Evolutionary conservation across 345 rosid genomes (phyloP), one percentile per base, ranked within the genome.

Genomic region (Eucalyptus brandiana): DNA sequence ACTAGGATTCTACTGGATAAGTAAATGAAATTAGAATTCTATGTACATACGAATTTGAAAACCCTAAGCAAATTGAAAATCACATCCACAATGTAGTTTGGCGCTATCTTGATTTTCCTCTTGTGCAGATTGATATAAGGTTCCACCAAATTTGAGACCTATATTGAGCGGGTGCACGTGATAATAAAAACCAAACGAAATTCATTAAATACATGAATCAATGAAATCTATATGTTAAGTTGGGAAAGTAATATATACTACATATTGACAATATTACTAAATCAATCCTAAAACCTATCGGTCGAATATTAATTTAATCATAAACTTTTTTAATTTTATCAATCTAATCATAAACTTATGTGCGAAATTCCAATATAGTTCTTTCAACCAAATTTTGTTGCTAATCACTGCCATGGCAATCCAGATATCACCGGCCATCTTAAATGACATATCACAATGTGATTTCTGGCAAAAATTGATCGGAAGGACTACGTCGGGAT

Each of bases 401-500:
- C 2, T 15, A 65, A n/a, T 65, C 76, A 8, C 3, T 37, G 0
- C 0, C 2, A 19, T 21, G 26, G 15, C 42, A 3, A 4, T 69
- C 5, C 3, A 32, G 0, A 16, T 3, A 32, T n/a, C 1, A 0
- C 5, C 2, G 0, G 0, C 40, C 80, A 69, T 34, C 80, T 17
- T 69, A 69, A 6, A 6, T 18, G 26, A 32, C 80, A 18, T 11
- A 34, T 19, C 24, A 10, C 24, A 2, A 18, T 4, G 4, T 9
- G 2, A 34, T 32, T 18, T 69, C 0, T 0, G 0, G 4, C 0
- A 2, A 34, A 32, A 34, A 34, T 69, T 18, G 7, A 18, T 69
- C 0, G 0, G 1, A 14, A 0, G 1, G 42, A 32, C 6, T 4
- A 16, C 1, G 3, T 67, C 0, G 4, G 24, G 4, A 34, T 69